Percentiles rank a stretch among this genome's conserved stretches.
phyloP scores from a whole-genome alignment of 1,284 basidiomycete species.

The Coniophora puteana region DNA sequence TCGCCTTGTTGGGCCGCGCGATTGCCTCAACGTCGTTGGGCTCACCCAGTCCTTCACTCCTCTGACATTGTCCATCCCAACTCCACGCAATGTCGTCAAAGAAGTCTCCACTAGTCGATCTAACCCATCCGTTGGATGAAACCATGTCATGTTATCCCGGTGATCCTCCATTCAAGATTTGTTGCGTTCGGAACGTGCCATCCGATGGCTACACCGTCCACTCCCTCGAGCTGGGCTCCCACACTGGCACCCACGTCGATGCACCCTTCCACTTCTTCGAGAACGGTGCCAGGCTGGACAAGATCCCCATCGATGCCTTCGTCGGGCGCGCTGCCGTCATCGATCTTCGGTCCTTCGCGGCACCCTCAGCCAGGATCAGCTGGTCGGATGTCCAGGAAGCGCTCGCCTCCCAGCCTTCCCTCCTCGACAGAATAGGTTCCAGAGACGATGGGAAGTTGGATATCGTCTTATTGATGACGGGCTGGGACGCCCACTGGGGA shows the following conservation, averaged over 20 bases:
- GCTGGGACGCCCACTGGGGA: slow-evolving; percentile 57
- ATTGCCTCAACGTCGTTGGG: too few species aligned
- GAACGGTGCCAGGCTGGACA: slow-evolving; percentile 49
- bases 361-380: slow-evolving; percentile 41
- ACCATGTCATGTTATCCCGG: slow-evolving; percentile 26
- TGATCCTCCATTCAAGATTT: slow-evolving; percentile 22
- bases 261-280: slow-evolving; percentile 68
- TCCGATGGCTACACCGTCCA: slow-evolving; percentile 14
- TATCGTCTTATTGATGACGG: slow-evolving; percentile 52
- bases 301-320: slow-evolving; percentile 48
- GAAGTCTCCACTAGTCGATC: slow-evolving; percentile 24
- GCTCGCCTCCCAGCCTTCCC: neutral
- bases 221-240: slow-evolving; percentile 24
- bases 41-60: too few species aligned
- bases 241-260: slow-evolving; percentile 67
- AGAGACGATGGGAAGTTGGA: slow-evolving; percentile 31
- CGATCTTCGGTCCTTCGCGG: slow-evolving; percentile 39
- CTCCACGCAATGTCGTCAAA: neutral
- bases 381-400: slow-evolving; percentile 38
- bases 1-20: too few species aligned
- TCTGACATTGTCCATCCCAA: too few species aligned
- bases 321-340: slow-evolving; percentile 49
- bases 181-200: slow-evolving; percentile 13
- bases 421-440: slow-evolving; percentile 18
- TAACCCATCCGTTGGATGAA: slow-evolving; percentile 22